Evolutionary conservation across 2,329 filamentous ascomycete genomes (phyloP).

Genomic region (Fusarium sp.): DNA sequence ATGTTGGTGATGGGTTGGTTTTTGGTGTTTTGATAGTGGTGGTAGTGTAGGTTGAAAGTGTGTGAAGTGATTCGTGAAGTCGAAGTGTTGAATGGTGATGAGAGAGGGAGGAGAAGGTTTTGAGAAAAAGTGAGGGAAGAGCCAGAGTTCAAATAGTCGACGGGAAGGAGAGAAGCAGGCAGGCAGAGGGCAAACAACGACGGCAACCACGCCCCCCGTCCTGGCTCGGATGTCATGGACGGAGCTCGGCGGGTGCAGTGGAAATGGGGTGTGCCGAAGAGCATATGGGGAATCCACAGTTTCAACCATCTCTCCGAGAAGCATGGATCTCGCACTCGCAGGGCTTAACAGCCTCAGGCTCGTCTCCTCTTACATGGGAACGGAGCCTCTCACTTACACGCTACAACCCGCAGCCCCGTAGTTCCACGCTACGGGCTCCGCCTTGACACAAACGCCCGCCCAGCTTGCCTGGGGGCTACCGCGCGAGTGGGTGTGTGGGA

Average conservation of each 20-base stretch:
- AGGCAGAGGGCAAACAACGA: constrained; percentile 18
- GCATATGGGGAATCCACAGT: constrained; percentile 20
- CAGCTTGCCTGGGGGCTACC: constrained; percentile 8
- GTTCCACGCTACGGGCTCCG: constrained; percentile 21
- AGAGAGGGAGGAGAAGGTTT: not conserved
- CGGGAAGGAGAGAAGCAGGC: not conserved
- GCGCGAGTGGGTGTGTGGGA: constrained; percentile 22
- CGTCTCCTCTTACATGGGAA: not conserved
- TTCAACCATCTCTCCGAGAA: constrained; percentile 15
- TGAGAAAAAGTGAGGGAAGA: constrained; percentile 24
- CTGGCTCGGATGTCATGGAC: constrained; percentile 31
- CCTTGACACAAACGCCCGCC: constrained; percentile 31
- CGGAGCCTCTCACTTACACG: constrained; percentile 33
- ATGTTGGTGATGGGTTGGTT: constrained; percentile 50
- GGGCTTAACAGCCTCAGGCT: constrained; percentile 16
- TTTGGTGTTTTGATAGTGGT: constrained; percentile 20
- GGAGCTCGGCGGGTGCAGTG: constrained; percentile 14
- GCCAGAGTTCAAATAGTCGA: constrained; percentile 43
- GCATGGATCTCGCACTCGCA: constrained; percentile 1
- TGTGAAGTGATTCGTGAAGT: constrained; percentile 4
- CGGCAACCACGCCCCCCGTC: constrained; percentile 17
- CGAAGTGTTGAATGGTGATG: constrained; percentile 12
- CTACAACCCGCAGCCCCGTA: constrained; percentile 13
- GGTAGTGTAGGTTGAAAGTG: constrained; percentile 3
- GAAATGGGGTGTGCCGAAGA: constrained; percentile 16